Percentiles rank a stretch among this genome's conserved stretches.
Conservation (phyloP, 1,139 yeast species). For the Arxiozyma heterogenica region DNA sequence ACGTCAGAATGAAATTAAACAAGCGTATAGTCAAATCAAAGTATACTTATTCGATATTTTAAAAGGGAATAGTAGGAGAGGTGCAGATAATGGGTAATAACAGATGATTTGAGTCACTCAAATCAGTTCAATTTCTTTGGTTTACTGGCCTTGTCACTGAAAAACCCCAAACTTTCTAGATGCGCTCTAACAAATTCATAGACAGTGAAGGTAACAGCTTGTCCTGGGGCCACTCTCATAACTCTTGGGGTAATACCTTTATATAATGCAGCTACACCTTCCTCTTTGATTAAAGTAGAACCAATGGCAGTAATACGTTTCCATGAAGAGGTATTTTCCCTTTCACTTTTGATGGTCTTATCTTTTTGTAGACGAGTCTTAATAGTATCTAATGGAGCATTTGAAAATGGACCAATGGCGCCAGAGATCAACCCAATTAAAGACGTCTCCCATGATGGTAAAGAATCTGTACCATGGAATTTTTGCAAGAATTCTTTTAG, state of each 20-base stretch:
- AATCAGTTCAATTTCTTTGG: neutral
- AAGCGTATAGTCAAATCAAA: no score
- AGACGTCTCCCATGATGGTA: constrained; percentile 94
- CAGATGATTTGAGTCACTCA: neutral
- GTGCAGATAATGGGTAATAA: neutral
- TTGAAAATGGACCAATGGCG: constrained; percentile 95
- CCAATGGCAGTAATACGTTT: constrained; percentile 72
- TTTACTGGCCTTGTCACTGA: constrained; percentile 1
- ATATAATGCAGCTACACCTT: constrained; percentile 79
- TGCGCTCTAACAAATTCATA: constrained; percentile 78
- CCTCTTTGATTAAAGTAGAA: constrained; percentile 72
- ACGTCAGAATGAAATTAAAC: no score
- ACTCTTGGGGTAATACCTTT: constrained; percentile 98
- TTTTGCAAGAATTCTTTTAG: constrained; percentile 63
- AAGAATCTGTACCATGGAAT: constrained; percentile 49
- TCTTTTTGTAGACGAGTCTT: constrained; percentile 95
- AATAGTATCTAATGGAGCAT: constrained; percentile 95
- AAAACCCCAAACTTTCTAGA: constrained; percentile 40
- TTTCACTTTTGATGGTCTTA: constrained; percentile 52
- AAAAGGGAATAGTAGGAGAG: neutral
- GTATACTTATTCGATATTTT: no score
- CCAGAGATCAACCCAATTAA: constrained; percentile 86
- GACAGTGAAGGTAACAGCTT: constrained; percentile 95
- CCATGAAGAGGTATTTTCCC: constrained; percentile 42
- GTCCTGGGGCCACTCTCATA: constrained; percentile 99